Conservation (phyloP, 1,284 basidiomycete species). For the Austroboletus novae-zelandiae region DNA sequence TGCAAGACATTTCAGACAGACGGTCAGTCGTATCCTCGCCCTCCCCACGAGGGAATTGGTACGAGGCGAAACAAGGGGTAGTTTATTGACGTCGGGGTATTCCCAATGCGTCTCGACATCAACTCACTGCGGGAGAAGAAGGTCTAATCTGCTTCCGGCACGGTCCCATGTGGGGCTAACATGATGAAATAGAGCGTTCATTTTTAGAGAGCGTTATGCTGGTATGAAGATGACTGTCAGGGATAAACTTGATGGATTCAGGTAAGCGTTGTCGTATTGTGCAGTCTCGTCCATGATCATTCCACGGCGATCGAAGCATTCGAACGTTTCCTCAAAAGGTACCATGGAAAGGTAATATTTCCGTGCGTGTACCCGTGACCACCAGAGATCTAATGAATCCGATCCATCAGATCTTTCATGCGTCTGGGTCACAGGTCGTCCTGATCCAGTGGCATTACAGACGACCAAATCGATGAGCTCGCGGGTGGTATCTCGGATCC, state of each 20-base stretch:
- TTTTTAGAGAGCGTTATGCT: slow-evolving; percentile 70
- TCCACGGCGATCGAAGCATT: too few relatives aligned
- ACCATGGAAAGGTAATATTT: too few relatives aligned
- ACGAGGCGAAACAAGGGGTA: slow-evolving; percentile 32
- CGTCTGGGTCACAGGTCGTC: too few relatives aligned
- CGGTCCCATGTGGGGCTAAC: slow-evolving; percentile 49
- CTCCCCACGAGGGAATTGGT: slow-evolving; percentile 48
- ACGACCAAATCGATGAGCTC: slow-evolving; percentile 73
- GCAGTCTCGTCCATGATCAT: not conserved
- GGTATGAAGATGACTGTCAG: slow-evolving; percentile 87
- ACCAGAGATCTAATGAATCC: too few relatives aligned
- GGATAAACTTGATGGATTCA: too few relatives aligned
- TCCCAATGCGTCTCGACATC: slow-evolving; percentile 90
- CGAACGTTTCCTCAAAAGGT: too few relatives aligned
- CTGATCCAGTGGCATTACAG: too few relatives aligned
- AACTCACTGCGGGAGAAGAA: slow-evolving; percentile 62
- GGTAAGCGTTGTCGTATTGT: slow-evolving; percentile 25
- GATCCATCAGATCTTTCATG: too few relatives aligned
- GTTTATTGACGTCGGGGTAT: slow-evolving; percentile 83
- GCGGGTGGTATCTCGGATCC: too few relatives aligned
- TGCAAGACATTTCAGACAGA: slow-evolving; percentile 79
- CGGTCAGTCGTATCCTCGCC: slow-evolving; percentile 78
- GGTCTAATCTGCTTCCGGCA: too few relatives aligned
- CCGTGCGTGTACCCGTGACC: too few relatives aligned
- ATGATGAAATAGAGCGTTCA: slow-evolving; percentile 81